phyloP scores from a whole-genome alignment of 1,139 yeast species.

The Protomyces gravidus region DNA sequence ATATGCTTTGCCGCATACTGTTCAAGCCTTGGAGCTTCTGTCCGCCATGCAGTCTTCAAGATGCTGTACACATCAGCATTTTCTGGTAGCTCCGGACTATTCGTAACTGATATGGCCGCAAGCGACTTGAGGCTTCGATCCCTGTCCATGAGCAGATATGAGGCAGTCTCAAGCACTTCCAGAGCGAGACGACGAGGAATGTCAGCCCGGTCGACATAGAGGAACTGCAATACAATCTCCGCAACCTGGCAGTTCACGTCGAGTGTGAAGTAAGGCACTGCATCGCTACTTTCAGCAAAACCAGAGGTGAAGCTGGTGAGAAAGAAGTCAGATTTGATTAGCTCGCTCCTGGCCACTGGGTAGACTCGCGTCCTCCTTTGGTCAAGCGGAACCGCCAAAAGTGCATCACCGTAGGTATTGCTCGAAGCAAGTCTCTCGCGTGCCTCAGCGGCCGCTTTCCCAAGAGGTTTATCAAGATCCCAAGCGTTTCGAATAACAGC shows the following conservation, averaged over 20 bases:
- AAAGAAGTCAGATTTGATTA: conserved; percentile 61
- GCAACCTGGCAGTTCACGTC: conserved; percentile 46
- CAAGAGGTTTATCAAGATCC: background rate
- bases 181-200: conserved; percentile 52
- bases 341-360: conserved; percentile 61
- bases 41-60: conserved; percentile 62
- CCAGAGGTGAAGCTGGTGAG: conserved; percentile 59
- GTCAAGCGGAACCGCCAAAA: conserved; percentile 30
- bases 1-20: conserved; percentile 57
- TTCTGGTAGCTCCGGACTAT: conserved; percentile 37
- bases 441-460: conserved; percentile 8
- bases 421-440: background rate
- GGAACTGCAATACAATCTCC: conserved; percentile 53
- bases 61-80: conserved; percentile 51
- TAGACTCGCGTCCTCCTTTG: conserved; percentile 39
- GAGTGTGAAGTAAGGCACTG: conserved; percentile 43
- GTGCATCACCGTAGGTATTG: conserved; percentile 31
- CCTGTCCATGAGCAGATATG: conserved; percentile 57
- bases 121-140: conserved; percentile 49
- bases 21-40: conserved; percentile 61
- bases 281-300: conserved; percentile 41
- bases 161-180: conserved; percentile 59
- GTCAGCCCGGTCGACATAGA: conserved; percentile 59
- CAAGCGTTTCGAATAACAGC: conserved; percentile 42
- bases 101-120: conserved; percentile 59